Evolutionary conservation across 1,139 yeast species (phyloP), one percentile per base, ranked within the genome.

Genomic region (Wickerhamomyces sp.): DNA sequence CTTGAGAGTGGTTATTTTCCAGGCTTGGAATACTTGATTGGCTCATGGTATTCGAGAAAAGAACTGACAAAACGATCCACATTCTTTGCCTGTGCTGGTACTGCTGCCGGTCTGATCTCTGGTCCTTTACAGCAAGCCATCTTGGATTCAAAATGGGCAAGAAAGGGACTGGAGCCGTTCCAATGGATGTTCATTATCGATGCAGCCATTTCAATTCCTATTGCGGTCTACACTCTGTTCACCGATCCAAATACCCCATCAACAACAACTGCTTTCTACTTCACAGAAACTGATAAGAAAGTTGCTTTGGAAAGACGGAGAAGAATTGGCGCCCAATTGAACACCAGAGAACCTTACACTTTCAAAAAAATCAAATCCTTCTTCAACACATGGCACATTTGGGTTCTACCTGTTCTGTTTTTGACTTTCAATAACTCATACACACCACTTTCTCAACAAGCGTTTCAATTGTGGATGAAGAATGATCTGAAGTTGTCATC

Each of bases 1-100:
- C 61, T 70, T 3, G 86, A 78, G 51, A 61, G 77, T 16, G 81
- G 81, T 0, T 72, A 72, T 42, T 76, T 75, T 54, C 83, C 83
- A 2, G 75, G 75, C 17, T 59, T 75, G 39, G 72, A 47, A 29
- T 49, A 46, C 18, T 26, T 49, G 26, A 44, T 49, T 33, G 80
- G 80, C 4, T 62, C 72, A 9, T 72, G 74, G 70, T 72, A 72
- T 45, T 56, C 60, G 16, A 59, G 61, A 13, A 55, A 58, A 12
- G 79, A 75, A 42, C 54, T 73, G 28, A 61, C 70, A 25, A 65
- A 71, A 37, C 54, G 83, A 41, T 64, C 75, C 21, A 63, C 75
- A 25, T 67, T 60, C 32, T 75, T 73, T 51, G 70, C 71, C 3
- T 56, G 64, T 24, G 61, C 72, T 10, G 68, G 68, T 14, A 53